Conservation (phyloP, 768 basidiomycete species). For the Russula brevipes region DNA sequence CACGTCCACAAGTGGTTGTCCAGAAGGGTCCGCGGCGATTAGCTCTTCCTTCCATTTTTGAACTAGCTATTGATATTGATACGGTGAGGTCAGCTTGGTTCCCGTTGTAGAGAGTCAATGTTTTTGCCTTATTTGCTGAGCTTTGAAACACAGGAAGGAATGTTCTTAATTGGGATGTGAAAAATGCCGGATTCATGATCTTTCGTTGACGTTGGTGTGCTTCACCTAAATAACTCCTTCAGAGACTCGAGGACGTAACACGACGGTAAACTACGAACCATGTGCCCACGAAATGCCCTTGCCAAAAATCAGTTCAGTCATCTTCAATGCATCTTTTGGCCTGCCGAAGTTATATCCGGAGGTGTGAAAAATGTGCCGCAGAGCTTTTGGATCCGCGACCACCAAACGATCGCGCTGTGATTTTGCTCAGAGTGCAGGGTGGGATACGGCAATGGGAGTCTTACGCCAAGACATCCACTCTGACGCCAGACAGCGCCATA, state of each 20-base stretch:
- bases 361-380: slow-evolving; percentile 30
- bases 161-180: slow-evolving; percentile 26
- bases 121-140: slow-evolving; percentile 22
- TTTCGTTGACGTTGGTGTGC: slow-evolving; percentile 27
- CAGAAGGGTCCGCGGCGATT: too few relatives aligned
- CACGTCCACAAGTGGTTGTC: too few relatives aligned
- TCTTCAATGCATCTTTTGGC: slow-evolving; percentile 1
- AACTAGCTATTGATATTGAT: too few relatives aligned
- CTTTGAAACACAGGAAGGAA: slow-evolving; percentile 26
- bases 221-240: slow-evolving; percentile 15
- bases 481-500: slow-evolving; percentile 26
- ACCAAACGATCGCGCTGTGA: not conserved
- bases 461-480: slow-evolving; percentile 26
- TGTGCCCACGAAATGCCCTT: slow-evolving; percentile 23
- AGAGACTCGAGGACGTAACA: not conserved
- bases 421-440: slow-evolving; percentile 3
- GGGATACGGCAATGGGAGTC: not conserved
- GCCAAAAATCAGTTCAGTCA: slow-evolving; percentile 22
- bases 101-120: not conserved
- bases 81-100: not conserved
- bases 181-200: slow-evolving; percentile 30
- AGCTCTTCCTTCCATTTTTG: too few relatives aligned
- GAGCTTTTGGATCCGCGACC: slow-evolving; percentile 21
- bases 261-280: slow-evolving; percentile 13
- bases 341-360: slow-evolving; percentile 28